phyloP scores from a whole-genome alignment of 2,329 filamentous ascomycete genomes.

The Colletotrichum graminicola region DNA sequence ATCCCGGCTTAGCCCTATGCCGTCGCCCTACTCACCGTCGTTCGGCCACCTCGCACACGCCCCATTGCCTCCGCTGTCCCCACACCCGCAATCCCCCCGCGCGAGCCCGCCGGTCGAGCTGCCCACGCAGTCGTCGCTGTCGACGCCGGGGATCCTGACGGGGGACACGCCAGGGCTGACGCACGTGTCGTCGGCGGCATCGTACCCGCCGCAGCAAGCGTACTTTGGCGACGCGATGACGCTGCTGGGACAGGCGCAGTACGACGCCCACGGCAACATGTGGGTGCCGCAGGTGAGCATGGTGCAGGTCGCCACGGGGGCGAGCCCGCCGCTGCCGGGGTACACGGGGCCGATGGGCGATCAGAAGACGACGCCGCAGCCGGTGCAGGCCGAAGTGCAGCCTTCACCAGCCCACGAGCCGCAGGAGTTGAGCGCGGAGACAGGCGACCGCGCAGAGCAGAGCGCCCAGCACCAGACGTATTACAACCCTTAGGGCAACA shows the following conservation, averaged over 20 bases:
- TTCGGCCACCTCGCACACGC: conserved; percentile 22
- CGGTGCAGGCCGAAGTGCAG: conserved; percentile 8
- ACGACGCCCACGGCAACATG: conserved; percentile 49
- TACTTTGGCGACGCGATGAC: conserved; percentile 37
- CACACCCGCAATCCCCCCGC: conserved; percentile 41
- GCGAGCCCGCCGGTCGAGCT: conserved; percentile 48
- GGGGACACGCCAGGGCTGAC: conserved; percentile 1
- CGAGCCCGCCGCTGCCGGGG: conserved; percentile 23
- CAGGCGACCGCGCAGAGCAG: not conserved
- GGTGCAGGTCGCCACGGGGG: conserved; percentile 44
- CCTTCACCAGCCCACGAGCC: conserved; percentile 27
- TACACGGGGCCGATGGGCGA: conserved; percentile 35
- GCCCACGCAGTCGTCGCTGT: conserved; percentile 40
- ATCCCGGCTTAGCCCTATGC: conserved; percentile 24
- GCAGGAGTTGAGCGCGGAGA: conserved; percentile 37
- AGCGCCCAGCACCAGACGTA: conserved; percentile 34
- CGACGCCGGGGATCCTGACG: not conserved
- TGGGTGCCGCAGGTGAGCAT: conserved; percentile 53
- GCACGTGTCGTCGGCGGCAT: conserved; percentile 13
- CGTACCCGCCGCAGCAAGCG: conserved; percentile 33
- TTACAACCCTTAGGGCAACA: conserved; percentile 27
- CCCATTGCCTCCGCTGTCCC: conserved; percentile 16
- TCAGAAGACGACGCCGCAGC: conserved; percentile 19
- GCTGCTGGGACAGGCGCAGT: conserved; percentile 45
- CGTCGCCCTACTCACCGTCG: conserved; percentile 33